Evolutionary conservation across 2,329 filamentous ascomycete species (phyloP), one percentile per base, ranked within the genome.

Genomic region (Arthroderma sp.): DNA sequence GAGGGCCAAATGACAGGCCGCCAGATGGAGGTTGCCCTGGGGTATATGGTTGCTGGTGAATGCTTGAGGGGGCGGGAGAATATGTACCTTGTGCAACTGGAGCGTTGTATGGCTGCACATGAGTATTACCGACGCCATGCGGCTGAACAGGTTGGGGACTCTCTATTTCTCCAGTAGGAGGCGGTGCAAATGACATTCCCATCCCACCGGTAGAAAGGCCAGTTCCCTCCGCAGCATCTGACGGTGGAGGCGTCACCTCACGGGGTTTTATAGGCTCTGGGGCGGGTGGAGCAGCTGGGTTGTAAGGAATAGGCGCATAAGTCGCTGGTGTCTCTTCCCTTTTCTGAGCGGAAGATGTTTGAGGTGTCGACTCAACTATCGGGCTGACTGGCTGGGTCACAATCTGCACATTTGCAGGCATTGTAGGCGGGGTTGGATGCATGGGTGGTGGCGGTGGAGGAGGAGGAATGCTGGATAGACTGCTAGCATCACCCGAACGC

Each of bases 231-330:
- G 70, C 75, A 38, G 75, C 79, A 66, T 84, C 82, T 25, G 73
- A 70, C 11, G 82, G 82, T 5, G 82, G 82, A 1, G 82, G 82
- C 2, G 82, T 85, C 71, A 84, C 83, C 67, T 85, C 82, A n/a
- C 82, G 77, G 63, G 82, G 78, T 43, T 78, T 75, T 55, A 85
- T 83, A 1, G 80, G 81, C 65, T 85, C 82, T 5, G 82, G 82
- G 0, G 81, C 81, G n/a, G 81, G 75, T 21, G 82, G 82, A 4
- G 82, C 82, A 8, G 82, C 81, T 15, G 82, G 82, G 62, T 85
- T 85, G 65, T 85, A 85, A n/a, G 80, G 78, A 60, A 82, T 73
- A 2, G 80, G 79, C 1, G 76, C 68, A 59, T 74, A 77, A 61
- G 66, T 70, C 38, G 68, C 65, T 47, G 68, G 61, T 33, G 66